These are phyloP conservation scores for Acaromyces ingoldii DNA, from an alignment of 1,284 basidiomycete species.

Conservation along the genomic window DNA sequence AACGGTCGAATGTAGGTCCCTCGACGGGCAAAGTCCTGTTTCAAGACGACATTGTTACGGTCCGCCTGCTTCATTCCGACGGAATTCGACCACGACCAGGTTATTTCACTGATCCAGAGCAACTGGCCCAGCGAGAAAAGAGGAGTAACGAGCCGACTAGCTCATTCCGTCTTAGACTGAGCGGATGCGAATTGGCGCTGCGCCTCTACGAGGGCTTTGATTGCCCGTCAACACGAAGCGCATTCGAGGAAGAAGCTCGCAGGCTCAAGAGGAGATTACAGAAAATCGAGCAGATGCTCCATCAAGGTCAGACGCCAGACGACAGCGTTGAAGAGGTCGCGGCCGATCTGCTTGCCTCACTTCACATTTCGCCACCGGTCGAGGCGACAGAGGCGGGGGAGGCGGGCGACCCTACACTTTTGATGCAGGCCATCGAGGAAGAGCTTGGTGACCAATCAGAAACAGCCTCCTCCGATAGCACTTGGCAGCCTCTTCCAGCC, in stretches of 20 bases:
- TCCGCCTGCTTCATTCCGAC: conserved; percentile 66
- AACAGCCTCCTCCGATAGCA: conserved; percentile 21
- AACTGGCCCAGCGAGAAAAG: conserved; percentile 15
- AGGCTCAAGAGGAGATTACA: conserved; percentile 78
- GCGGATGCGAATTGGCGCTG: conserved; percentile 26
- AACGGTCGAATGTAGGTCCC: conserved; percentile 13
- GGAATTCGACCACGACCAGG: conserved; percentile 54
- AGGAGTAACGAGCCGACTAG: conserved; percentile 6
- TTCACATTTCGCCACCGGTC: conserved; percentile 58
- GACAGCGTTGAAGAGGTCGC: conserved; percentile 72
- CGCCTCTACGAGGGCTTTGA: conserved; percentile 64
- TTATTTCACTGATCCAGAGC: conserved; percentile 30
- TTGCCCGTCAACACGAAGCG: conserved; percentile 76
- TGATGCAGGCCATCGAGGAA: conserved; percentile 75
- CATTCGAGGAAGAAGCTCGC: conserved; percentile 81
- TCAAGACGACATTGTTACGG: conserved; percentile 72
- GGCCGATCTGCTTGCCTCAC: conserved; percentile 81
- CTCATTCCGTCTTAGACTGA: conserved; percentile 23
- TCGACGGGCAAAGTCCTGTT: conserved; percentile 58
- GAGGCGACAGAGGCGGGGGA: conserved; percentile 54
- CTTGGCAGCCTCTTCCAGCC: conserved; percentile 33
- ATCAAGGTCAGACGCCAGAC: conserved; percentile 81
- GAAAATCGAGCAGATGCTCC: conserved; percentile 89
- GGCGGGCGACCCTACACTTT: no score
- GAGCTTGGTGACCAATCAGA: conserved; percentile 65